Percentiles rank a stretch among this genome's conserved stretches.
These are phyloP conservation scores for Paramecium primaurelia DNA, from an alignment of 73 alveolate species.

Conservation along the genomic window DNA sequence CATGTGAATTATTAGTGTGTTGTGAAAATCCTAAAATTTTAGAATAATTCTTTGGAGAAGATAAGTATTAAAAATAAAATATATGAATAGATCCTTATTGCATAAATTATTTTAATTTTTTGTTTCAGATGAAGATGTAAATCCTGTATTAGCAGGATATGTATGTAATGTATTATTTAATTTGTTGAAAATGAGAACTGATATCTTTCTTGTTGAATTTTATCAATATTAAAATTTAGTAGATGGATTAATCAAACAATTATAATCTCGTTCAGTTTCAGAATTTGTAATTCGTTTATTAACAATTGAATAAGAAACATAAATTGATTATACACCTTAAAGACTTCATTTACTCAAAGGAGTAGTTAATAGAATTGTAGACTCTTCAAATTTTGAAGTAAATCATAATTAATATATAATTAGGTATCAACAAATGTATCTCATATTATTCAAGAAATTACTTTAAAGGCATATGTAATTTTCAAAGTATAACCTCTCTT, in stretches of 20 bases:
- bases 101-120: not conserved
- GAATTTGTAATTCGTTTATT: not conserved
- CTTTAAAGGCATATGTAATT: not conserved
- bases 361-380: not conserved
- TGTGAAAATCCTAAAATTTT: not conserved
- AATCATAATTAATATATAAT: not conserved
- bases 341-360: not conserved
- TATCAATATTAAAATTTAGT: not conserved
- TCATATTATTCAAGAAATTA: not conserved
- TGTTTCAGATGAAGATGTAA: not conserved
- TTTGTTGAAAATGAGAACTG: not conserved
- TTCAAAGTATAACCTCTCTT: not conserved
- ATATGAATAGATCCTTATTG: not conserved
- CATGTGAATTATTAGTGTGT: constrained; percentile 41
- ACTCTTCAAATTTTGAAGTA: not conserved
- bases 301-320: not conserved
- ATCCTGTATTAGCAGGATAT: constrained; percentile 51
- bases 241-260: not conserved
- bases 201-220: not conserved
- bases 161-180: not conserved
- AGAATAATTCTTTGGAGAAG: not conserved
- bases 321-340: not conserved
- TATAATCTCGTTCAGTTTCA: not conserved
- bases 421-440: not conserved
- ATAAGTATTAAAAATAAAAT: not conserved